phyloP scores from a whole-genome alignment of 768 basidiomycete species.

The Asterophora lycoperdoides region DNA sequence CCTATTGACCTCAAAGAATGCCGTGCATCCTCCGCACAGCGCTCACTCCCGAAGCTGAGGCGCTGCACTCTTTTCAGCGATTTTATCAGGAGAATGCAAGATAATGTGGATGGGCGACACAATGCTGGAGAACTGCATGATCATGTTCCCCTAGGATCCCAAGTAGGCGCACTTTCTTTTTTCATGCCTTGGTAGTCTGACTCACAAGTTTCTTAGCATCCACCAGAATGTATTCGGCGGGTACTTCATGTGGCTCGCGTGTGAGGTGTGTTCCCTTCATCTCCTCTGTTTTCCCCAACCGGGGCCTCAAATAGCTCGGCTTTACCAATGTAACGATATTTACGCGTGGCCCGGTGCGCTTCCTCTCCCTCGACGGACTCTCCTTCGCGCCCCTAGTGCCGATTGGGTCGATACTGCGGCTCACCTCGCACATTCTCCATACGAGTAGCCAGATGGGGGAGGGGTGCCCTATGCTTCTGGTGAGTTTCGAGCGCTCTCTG shows the following conservation, averaged over 20 bases:
- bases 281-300: background rate
- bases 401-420: constrained; percentile 75
- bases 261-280: constrained; percentile 44
- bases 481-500: constrained; percentile 38
- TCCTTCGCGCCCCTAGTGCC: constrained; percentile 77
- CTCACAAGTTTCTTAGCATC: too few species aligned
- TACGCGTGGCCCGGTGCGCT: constrained; percentile 60
- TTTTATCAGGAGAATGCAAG: too few species aligned
- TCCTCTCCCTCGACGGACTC: constrained; percentile 77
- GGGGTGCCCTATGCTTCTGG: constrained; percentile 51
- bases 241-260: constrained; percentile 61
- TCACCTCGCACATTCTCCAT: constrained; percentile 67
- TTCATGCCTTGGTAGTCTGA: too few species aligned
- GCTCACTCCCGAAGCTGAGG: constrained; percentile 64
- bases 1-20: constrained; percentile 55
- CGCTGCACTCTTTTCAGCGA: constrained; percentile 60
- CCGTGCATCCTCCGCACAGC: constrained; percentile 47
- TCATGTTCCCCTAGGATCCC: constrained; percentile 85
- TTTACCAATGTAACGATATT: constrained; percentile 72
- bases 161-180: constrained; percentile 41
- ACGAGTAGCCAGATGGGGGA: constrained; percentile 36
- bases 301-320: constrained; percentile 48
- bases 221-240: constrained; percentile 86
- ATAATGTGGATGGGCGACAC: constrained; percentile 76
- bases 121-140: constrained; percentile 58